Evolutionary conservation across 2,329 filamentous ascomycete species (phyloP).

Genomic region (Grosmannia serpens): DNA sequence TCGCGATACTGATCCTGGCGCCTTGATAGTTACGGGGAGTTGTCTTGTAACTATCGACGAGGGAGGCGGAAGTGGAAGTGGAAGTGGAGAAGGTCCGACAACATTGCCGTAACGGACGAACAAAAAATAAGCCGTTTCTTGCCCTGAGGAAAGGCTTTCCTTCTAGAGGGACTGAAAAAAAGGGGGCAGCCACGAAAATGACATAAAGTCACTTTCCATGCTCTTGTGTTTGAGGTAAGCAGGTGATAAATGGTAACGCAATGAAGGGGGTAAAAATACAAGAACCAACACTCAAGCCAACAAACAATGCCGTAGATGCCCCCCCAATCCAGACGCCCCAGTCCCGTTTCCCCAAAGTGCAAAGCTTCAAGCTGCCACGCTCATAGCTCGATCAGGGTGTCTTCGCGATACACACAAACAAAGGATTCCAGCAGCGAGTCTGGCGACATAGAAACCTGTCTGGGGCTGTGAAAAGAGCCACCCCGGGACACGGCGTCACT

Average conservation of each 20-base stretch:
- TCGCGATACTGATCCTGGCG: too few relatives aligned
- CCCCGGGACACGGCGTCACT: not conserved
- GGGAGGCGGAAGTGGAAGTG: too few relatives aligned
- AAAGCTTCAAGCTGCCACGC: not conserved
- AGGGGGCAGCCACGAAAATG: too few relatives aligned
- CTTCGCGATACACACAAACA: constrained; percentile 6
- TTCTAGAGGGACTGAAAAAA: too few relatives aligned
- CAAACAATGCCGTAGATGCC: not conserved
- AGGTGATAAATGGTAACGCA: not conserved
- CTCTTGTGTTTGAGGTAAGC: not conserved
- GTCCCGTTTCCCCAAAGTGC: not conserved
- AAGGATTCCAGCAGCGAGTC: not conserved
- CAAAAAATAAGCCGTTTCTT: too few relatives aligned
- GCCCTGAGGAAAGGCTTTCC: too few relatives aligned
- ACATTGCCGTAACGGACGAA: too few relatives aligned
- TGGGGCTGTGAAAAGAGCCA: not conserved
- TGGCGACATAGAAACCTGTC: not conserved
- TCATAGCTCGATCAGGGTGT: constrained; percentile 6
- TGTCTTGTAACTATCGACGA: too few relatives aligned
- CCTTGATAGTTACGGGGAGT: too few relatives aligned
- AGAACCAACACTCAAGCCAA: not conserved
- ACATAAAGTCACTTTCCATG: too few relatives aligned
- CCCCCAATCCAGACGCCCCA: not conserved
- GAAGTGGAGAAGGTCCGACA: too few relatives aligned
- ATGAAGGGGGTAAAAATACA: not conserved